Percentiles rank a stretch among this genome's conserved stretches.
These are phyloP conservation scores for Vinca major DNA, from an alignment of 305 asterid genomes.

Conservation along the genomic window DNA sequence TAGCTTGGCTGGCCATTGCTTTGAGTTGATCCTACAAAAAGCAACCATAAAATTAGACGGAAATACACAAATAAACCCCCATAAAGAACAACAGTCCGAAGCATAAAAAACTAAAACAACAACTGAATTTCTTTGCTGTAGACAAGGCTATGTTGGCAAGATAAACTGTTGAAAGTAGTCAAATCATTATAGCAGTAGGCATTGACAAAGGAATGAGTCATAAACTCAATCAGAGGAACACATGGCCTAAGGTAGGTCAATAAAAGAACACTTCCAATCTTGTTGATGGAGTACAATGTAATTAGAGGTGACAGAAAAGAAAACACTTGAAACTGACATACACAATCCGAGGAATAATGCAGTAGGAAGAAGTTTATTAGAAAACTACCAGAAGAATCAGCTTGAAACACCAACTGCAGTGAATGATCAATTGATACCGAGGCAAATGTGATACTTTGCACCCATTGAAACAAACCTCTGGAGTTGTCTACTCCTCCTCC, in stretches of 20 bases:
- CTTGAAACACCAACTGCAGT: slow-evolving; percentile 70
- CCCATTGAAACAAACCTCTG: slow-evolving; percentile 89
- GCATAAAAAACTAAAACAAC: not conserved
- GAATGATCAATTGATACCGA: slow-evolving; percentile 91
- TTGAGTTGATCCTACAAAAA: slow-evolving; percentile 66
- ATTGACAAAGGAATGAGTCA: not conserved
- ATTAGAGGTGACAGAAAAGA: not conserved
- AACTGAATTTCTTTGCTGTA: not conserved
- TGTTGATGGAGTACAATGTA: not conserved
- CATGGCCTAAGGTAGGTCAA: not conserved
- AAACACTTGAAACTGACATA: not conserved
- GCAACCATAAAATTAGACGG: slow-evolving; percentile 13
- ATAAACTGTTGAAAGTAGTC: not conserved
- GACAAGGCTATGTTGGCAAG: not conserved
- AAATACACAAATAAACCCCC: not conserved
- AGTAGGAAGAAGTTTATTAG: not conserved
- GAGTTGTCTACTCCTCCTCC: slow-evolving; percentile 54
- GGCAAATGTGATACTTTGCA: slow-evolving; percentile 87
- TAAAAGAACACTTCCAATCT: not conserved
- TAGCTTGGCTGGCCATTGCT: slow-evolving; percentile 63
- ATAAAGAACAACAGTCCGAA: too few relatives aligned
- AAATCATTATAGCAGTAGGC: not conserved
- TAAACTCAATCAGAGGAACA: not conserved
- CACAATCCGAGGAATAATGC: not conserved
- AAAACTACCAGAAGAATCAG: slow-evolving; percentile 71